These are phyloP conservation scores for Sanguinoderma infundibulare DNA, from an alignment of 1,284 basidiomycete species.

Conservation along the genomic window DNA sequence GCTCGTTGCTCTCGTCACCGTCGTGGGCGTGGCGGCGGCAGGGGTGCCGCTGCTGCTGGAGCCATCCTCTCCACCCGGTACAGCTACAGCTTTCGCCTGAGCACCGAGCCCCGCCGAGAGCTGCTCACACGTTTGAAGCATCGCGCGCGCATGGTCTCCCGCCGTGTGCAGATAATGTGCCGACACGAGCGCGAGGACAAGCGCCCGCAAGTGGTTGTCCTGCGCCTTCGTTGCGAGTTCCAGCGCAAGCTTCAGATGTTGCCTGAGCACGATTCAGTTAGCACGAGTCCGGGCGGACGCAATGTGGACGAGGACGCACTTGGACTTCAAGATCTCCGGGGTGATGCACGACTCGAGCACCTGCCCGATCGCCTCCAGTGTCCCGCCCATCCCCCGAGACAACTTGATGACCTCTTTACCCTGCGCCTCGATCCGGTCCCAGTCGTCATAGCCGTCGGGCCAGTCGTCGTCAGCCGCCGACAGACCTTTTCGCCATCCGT, in stretches of 20 bases:
- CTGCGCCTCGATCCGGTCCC: slow-evolving; percentile 31
- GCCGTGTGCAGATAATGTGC: slow-evolving; percentile 74
- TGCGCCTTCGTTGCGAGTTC: slow-evolving; percentile 57
- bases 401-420: slow-evolving; percentile 40
- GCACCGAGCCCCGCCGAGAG: slow-evolving; percentile 72
- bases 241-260: slow-evolving; percentile 63
- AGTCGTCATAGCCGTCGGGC: not conserved
- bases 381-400: slow-evolving; percentile 56
- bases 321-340: slow-evolving; percentile 59
- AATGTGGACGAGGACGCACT: slow-evolving; percentile 45
- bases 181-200: slow-evolving; percentile 67
- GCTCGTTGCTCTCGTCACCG: slow-evolving; percentile 4
- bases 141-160: slow-evolving; percentile 63
- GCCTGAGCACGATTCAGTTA: slow-evolving; percentile 40
- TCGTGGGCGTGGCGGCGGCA: not conserved
- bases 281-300: not conserved
- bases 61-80: not conserved
- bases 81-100: slow-evolving; percentile 26
- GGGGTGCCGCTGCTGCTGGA: not conserved
- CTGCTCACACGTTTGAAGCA: slow-evolving; percentile 67
- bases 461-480: slow-evolving; percentile 21
- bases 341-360: slow-evolving; percentile 57
- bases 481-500: slow-evolving; percentile 20
- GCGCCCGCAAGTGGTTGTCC: slow-evolving; percentile 73
- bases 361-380: slow-evolving; percentile 57